These are phyloP conservation scores for Cladorrhinum sp. DNA, from an alignment of 2,329 filamentous ascomycete genomes.

Conservation along the genomic window DNA sequence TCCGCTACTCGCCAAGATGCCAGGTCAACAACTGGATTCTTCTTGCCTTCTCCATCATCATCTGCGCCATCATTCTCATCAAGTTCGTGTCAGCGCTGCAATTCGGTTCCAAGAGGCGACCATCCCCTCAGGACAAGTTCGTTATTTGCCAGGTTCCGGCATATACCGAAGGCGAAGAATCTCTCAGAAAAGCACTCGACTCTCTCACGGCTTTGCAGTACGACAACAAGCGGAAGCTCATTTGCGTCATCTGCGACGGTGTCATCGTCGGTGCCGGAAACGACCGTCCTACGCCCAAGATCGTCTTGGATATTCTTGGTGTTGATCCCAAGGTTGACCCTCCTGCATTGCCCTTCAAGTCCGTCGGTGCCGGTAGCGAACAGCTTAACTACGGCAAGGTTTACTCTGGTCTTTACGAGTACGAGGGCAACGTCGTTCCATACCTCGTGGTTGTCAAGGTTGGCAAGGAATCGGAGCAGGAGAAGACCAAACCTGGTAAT, in stretches of 20 bases:
- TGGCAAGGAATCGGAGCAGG: conserved; percentile 92
- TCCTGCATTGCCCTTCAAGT: conserved; percentile 89
- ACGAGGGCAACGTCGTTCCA: conserved; percentile 93
- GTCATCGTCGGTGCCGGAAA: conserved; percentile 96
- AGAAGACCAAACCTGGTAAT: conserved; percentile 90
- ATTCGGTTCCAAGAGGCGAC: conserved; percentile 86
- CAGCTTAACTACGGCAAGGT: conserved; percentile 99
- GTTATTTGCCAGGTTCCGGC: conserved; percentile 98
- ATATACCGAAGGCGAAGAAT: conserved; percentile 97
- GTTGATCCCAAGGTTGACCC: conserved; percentile 97
- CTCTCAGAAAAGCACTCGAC: conserved; percentile 85
- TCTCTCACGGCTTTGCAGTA: conserved; percentile 93
- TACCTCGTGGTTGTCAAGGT: conserved; percentile 96
- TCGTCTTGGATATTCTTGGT: conserved; percentile 93
- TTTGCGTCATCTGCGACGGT: conserved; percentile 94
- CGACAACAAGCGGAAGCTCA: conserved; percentile 96
- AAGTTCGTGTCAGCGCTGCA: conserved; percentile 95
- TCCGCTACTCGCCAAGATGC: conserved; percentile 72
- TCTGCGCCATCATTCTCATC: conserved; percentile 73
- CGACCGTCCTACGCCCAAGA: conserved; percentile 94
- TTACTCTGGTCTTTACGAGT: conserved; percentile 96
- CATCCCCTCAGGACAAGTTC: conserved; percentile 93
- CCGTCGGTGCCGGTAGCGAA: conserved; percentile 80
- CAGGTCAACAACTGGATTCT: conserved; percentile 90
- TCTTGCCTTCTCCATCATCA: conserved; percentile 78